Base-by-base conservation (phyloP, 2,329 filamentous ascomycete species). In the Akanthomyces muscarius region DNA sequence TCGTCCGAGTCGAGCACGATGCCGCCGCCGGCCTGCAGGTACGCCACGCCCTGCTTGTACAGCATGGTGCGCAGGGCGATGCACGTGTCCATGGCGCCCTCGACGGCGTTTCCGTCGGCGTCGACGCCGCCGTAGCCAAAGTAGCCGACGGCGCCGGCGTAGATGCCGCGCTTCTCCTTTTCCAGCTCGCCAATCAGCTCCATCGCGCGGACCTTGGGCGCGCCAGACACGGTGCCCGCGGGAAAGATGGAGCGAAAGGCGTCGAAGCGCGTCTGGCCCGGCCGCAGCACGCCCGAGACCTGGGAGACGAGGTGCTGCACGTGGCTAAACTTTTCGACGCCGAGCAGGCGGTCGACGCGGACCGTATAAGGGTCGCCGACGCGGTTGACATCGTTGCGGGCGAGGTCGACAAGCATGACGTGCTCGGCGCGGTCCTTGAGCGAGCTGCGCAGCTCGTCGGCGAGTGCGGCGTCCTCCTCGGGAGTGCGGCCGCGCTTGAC, bases 241-340 rank as follows among this genome's bases (percentile, higher is more conserved):
- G 95, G 95, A 80, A 99, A 99, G 70, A 99, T 97, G 68, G 90
- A 93, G 45, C 94, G 86, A 79, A 99, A 96, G 11, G 95, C 95
- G 73, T 98, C 94, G 77, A 97, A 99, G 64, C 95, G 86, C 36
- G 92, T 94, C 81, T 92, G 92, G 45, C 83, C 93, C 5, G 85
- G 82, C 52, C 95, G 85, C 68, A 98, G 79, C n/a, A 95, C 84
- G 51, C 95, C 94, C 1, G 92, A 97, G 0, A 99, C 95, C 76
- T 99, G 93, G 1, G 92, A 97, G 5, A 97, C 93, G 21, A 99
- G 85, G 76, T 99, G 95, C 81, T 98, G 95, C 33, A 99, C 95
- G 76, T 99, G 95, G 64, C 90, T 95, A 80, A 99, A 99, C 72
- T 90, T 89, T 77, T 96, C 90, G 14, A 96, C 91, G 2, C 92